Percentiles rank a stretch among this genome's conserved stretches.
Evolutionary conservation across 805 yeast species (phyloP).

Genomic region (Candida coleopterorum): DNA sequence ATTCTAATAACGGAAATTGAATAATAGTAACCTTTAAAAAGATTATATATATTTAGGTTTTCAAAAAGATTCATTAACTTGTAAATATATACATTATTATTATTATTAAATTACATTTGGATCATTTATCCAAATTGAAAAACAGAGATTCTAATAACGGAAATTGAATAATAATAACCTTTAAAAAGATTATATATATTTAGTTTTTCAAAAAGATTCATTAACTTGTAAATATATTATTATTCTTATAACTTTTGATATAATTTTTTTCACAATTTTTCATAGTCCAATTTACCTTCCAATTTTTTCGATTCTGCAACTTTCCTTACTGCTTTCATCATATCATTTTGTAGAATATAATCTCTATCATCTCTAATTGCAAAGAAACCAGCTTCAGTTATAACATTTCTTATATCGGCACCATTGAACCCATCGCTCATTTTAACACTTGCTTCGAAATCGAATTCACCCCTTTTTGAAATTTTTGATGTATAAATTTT

Average conservation of each 20-base stretch:
- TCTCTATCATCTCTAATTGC: conserved; percentile 98
- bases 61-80: too few species aligned
- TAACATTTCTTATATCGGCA: conserved; percentile 94
- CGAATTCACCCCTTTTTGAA: conserved; percentile 90
- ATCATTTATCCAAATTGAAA: conserved; percentile 26
- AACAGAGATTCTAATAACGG: conserved; percentile 28
- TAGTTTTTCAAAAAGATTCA: too few species aligned
- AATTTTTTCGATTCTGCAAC: conserved; percentile 95
- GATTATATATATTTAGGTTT: conserved; percentile 1
- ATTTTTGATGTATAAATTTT: conserved; percentile 88
- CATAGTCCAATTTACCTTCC: conserved; percentile 94
- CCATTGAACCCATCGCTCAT: conserved; percentile 99
- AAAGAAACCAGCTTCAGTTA: conserved; percentile 98
- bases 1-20: conserved; percentile 21
- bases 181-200: conserved; percentile 3
- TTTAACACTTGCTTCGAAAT: conserved; percentile 93
- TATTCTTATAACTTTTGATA: too few species aligned
- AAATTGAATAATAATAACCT: conserved; percentile 4
- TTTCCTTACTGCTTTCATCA: conserved; percentile 97
- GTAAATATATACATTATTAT: background rate
- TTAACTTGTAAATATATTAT: background rate
- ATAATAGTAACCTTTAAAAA: conserved; percentile 2
- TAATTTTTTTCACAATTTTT: conserved; percentile 88
- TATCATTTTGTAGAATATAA: conserved; percentile 85
- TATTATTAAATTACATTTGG: conserved; percentile 29